Percentiles rank a stretch among this genome's conserved stretches.
These are phyloP conservation scores for Beauveria sp. DNA, from an alignment of 2,329 filamentous ascomycete species.

Conservation along the genomic window DNA sequence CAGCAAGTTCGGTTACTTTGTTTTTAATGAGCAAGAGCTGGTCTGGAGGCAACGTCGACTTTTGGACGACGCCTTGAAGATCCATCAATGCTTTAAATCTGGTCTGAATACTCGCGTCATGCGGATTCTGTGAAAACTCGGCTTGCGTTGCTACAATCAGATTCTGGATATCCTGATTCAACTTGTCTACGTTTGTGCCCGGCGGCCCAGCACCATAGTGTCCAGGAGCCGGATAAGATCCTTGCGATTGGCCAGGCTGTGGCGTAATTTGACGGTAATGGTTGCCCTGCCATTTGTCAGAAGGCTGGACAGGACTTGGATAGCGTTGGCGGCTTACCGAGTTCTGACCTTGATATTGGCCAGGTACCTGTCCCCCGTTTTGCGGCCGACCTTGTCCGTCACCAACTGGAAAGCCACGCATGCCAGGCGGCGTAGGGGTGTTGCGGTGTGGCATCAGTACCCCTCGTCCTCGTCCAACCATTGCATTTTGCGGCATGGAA, in stretches of 20 bases:
- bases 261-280: slow-evolving; percentile 28
- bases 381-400: slow-evolving; percentile 21
- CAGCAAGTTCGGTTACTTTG: slow-evolving; percentile 69
- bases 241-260: slow-evolving; percentile 28
- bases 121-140: slow-evolving; percentile 67
- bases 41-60: slow-evolving; percentile 68
- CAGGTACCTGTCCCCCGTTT: slow-evolving; percentile 26
- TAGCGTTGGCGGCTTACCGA: not conserved
- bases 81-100: slow-evolving; percentile 80
- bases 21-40: slow-evolving; percentile 79
- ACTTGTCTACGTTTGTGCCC: slow-evolving; percentile 59
- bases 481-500: slow-evolving; percentile 45
- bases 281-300: slow-evolving; percentile 15
- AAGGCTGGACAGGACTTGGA: not conserved
- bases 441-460: slow-evolving; percentile 54
- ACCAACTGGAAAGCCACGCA: slow-evolving; percentile 21
- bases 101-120: slow-evolving; percentile 67
- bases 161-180: slow-evolving; percentile 77
- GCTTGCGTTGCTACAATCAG: slow-evolving; percentile 66
- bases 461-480: slow-evolving; percentile 42
- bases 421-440: slow-evolving; percentile 64
- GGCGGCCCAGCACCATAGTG: slow-evolving; percentile 32
- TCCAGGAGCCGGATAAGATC: slow-evolving; percentile 34
- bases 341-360: slow-evolving; percentile 10
- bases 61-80: slow-evolving; percentile 66